phyloP scores from a whole-genome alignment of 2,329 filamentous ascomycete genomes.

The Ophiostoma himal-ulmi region DNA sequence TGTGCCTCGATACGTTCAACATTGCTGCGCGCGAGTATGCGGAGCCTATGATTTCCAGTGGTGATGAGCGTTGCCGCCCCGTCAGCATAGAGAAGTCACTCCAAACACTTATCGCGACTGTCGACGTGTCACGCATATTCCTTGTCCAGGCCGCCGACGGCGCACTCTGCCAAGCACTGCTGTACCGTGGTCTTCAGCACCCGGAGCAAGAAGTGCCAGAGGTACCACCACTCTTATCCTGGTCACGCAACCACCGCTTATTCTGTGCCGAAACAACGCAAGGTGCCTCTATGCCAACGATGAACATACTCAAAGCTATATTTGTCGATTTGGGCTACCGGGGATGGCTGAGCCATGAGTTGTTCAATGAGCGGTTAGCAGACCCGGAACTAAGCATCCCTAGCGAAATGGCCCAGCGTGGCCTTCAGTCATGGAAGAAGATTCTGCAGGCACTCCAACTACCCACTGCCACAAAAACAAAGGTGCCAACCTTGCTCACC shows the following conservation, averaged over 20 bases:
- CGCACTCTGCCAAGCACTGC: slow-evolving; percentile 41
- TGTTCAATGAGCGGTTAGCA: slow-evolving; percentile 51
- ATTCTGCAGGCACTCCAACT: slow-evolving; percentile 17
- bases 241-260: slow-evolving; percentile 56
- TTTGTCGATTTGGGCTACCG: slow-evolving; percentile 50
- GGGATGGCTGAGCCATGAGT: slow-evolving; percentile 55
- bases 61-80: slow-evolving; percentile 42
- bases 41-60: slow-evolving; percentile 43
- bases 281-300: slow-evolving; percentile 55
- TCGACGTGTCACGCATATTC: slow-evolving; percentile 52
- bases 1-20: slow-evolving; percentile 60
- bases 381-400: slow-evolving; percentile 42
- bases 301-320: slow-evolving; percentile 47
- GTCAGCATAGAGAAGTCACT: slow-evolving; percentile 43
- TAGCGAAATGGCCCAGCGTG: slow-evolving; percentile 47
- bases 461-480: neutral
- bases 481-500: neutral
- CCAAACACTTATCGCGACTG: slow-evolving; percentile 38
- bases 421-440: slow-evolving; percentile 45
- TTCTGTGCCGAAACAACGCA: slow-evolving; percentile 52
- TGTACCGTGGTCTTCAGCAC: slow-evolving; percentile 47
- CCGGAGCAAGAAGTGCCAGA: slow-evolving; percentile 46
- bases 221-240: slow-evolving; percentile 56
- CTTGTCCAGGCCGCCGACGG: slow-evolving; percentile 60
- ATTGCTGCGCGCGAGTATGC: slow-evolving; percentile 54